Evolutionary conservation across 2,329 filamentous ascomycete genomes (phyloP).

Genomic region (Pleomassaria siparia): DNA sequence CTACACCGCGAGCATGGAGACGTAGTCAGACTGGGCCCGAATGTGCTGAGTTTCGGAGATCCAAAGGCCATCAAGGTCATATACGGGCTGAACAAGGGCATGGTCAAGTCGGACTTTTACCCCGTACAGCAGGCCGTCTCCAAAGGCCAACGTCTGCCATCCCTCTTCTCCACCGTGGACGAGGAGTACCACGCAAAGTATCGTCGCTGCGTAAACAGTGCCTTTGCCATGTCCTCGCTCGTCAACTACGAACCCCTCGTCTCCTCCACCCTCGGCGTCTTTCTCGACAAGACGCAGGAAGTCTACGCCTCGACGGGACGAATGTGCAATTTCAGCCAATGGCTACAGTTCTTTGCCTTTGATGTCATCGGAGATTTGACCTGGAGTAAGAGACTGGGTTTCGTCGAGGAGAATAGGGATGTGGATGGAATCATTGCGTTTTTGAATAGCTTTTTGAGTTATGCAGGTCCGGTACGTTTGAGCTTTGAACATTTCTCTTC

Average conservation of each 20-base stretch:
- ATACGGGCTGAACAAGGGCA: constrained; percentile 81
- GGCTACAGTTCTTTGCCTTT: constrained; percentile 81
- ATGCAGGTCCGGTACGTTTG: constrained; percentile 65
- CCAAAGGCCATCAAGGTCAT: constrained; percentile 73
- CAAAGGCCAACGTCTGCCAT: constrained; percentile 67
- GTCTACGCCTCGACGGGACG: constrained; percentile 45
- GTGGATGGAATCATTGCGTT: constrained; percentile 73
- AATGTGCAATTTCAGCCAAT: constrained; percentile 66
- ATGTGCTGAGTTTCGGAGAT: constrained; percentile 71
- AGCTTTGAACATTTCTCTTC: not conserved
- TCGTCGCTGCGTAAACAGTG: constrained; percentile 72
- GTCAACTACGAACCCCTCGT: constrained; percentile 81
- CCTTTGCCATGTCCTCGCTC: constrained; percentile 75
- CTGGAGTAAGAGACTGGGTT: constrained; percentile 74
- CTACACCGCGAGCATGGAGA: constrained; percentile 73
- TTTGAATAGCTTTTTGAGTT: constrained; percentile 65
- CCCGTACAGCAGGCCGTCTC: constrained; percentile 74
- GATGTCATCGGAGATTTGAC: constrained; percentile 80
- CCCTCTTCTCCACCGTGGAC: constrained; percentile 75
- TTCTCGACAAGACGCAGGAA: constrained; percentile 57
- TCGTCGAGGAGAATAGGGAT: constrained; percentile 72
- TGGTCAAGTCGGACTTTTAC: constrained; percentile 80
- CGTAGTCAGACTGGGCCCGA: constrained; percentile 74
- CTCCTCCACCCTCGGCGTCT: constrained; percentile 71
- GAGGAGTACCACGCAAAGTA: constrained; percentile 76